phyloP scores from a whole-genome alignment of 2,329 filamentous ascomycete species.

The Aureobasidium pullulans region DNA sequence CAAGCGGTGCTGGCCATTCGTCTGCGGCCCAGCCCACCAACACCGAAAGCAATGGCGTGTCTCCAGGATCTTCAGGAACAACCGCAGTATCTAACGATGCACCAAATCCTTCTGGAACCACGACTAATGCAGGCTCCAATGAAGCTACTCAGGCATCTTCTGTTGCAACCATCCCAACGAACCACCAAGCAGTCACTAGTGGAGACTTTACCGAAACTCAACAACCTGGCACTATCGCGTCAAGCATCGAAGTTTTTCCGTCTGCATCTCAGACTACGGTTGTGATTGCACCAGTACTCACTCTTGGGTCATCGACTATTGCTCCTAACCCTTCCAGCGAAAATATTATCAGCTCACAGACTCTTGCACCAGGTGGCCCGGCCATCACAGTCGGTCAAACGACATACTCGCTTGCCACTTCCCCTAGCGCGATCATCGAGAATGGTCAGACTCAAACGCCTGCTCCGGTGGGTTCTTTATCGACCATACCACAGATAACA shows the following conservation, averaged over 20 bases:
- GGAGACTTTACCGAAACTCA: neutral
- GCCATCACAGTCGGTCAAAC: slow-evolving; percentile 7
- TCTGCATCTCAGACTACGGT: neutral
- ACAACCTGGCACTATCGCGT: neutral
- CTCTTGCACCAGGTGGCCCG: slow-evolving; percentile 14
- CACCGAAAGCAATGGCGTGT: neutral
- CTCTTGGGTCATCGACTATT: neutral
- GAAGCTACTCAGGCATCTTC: neutral
- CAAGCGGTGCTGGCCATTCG: neutral
- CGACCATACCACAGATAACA: neutral
- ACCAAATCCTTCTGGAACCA: neutral
- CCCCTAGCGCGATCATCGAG: neutral
- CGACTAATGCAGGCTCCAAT: neutral
- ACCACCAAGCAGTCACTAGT: neutral
- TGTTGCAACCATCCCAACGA: neutral
- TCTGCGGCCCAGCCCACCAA: neutral
- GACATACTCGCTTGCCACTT: neutral
- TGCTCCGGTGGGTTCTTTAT: neutral
- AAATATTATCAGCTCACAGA: slow-evolving; percentile 15
- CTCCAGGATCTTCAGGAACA: neutral
- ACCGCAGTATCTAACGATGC: neutral
- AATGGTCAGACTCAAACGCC: neutral
- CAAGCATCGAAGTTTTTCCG: neutral
- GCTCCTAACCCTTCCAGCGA: neutral
- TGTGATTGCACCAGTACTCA: neutral